Conservation (phyloP, 352 stramenopile species). For the Globisporangium camurandrum region DNA sequence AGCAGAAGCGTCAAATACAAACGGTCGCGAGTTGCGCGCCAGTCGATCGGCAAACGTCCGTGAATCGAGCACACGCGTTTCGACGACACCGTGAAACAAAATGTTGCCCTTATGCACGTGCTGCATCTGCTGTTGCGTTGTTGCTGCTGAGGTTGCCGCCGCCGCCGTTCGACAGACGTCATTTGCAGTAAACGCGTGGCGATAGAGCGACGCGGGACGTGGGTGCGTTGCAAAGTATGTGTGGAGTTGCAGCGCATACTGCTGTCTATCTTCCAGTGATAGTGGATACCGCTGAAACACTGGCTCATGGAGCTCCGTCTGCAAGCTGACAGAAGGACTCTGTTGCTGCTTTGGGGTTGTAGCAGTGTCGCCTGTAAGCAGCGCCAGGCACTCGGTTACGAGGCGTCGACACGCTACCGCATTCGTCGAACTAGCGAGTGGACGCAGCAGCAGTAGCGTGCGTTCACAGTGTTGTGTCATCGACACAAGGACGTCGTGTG, state of each 20-base stretch:
- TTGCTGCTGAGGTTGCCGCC: background rate
- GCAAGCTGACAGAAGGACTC: no score
- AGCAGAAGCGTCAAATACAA: slow-evolving; percentile 21
- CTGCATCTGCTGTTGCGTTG: slow-evolving; percentile 8
- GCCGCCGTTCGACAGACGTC: slow-evolving; percentile 3
- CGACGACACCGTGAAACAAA: slow-evolving; percentile 29
- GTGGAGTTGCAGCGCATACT: slow-evolving; percentile 9
- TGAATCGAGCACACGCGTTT: slow-evolving; percentile 11
- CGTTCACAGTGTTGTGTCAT: slow-evolving; percentile 6
- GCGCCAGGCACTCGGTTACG: slow-evolving; percentile 1
- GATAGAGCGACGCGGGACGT: slow-evolving; percentile 37
- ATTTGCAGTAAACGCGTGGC: slow-evolving; percentile 25
- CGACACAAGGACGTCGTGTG: background rate
- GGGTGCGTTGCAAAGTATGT: slow-evolving; percentile 27
- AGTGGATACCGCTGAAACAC: slow-evolving; percentile 22
- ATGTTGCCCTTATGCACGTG: slow-evolving; percentile 50
- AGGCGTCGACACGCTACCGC: background rate
- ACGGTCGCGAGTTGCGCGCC: slow-evolving; percentile 19
- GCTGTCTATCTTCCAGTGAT: slow-evolving; percentile 8
- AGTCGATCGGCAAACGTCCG: slow-evolving; percentile 24
- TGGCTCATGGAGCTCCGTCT: no score
- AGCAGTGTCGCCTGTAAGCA: no score
- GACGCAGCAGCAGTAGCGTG: background rate
- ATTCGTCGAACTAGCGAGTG: background rate
- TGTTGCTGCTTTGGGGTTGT: no score